Conservation (phyloP, 495 filamentous ascomycete species). For the Chlorociboria aeruginascens region DNA sequence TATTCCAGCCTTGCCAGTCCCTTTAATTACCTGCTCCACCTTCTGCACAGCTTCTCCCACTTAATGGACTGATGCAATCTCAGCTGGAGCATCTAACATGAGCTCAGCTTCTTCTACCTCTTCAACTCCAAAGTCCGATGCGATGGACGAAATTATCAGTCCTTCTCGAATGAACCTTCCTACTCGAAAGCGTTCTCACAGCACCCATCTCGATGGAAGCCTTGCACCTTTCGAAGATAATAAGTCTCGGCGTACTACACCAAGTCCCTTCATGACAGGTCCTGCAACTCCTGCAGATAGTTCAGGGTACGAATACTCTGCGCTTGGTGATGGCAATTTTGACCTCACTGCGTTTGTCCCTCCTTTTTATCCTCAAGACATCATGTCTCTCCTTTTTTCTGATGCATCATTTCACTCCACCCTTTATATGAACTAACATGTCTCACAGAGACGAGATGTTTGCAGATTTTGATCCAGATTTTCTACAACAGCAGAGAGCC, state of each 20-base stretch:
- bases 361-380: conserved; percentile 6
- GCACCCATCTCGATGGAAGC: conserved; percentile 17
- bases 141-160: conserved; percentile 1
- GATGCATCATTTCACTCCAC: background rate
- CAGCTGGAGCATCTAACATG: background rate
- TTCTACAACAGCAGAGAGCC: conserved; percentile 24
- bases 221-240: conserved; percentile 3
- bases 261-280: conserved; percentile 22
- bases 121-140: conserved; percentile 14
- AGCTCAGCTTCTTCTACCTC: conserved; percentile 3
- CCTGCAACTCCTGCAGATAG: conserved; percentile 20
- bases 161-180: conserved; percentile 11
- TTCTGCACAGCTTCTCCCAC: conserved; percentile 2
- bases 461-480: conserved; percentile 3
- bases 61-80: conserved; percentile 10
- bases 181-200: conserved; percentile 26
- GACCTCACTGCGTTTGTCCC: conserved; percentile 13
- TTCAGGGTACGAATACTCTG: conserved; percentile 13
- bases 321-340: conserved; percentile 10
- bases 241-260: conserved; percentile 25
- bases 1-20: too few species aligned
- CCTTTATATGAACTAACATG: background rate
- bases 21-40: too few species aligned
- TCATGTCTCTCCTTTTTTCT: background rate
- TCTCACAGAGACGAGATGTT: conserved; percentile 16